phyloP scores from a whole-genome alignment of 139 green algal genomes.

The Coelastrella sp. region DNA sequence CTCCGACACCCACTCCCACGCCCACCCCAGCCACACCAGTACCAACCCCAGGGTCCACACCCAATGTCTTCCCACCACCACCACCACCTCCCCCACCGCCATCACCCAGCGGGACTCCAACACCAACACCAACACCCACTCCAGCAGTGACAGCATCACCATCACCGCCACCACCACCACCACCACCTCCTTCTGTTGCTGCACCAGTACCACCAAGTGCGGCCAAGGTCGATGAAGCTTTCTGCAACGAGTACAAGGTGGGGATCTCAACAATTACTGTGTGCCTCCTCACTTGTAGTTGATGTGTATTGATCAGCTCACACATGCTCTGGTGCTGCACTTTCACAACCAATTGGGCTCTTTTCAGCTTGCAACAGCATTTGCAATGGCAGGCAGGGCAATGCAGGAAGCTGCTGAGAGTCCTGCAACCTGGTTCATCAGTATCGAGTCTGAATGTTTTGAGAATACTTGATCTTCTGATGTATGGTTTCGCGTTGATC shows the following conservation, averaged over 20 bases:
- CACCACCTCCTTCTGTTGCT: background rate
- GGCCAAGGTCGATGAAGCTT: background rate
- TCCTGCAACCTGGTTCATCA: background rate
- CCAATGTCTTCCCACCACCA: background rate
- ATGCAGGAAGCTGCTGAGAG: too few relatives aligned
- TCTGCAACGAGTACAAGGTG: slow-evolving; percentile 11
- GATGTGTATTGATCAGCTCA: background rate
- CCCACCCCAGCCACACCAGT: too few relatives aligned
- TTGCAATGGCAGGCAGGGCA: too few relatives aligned
- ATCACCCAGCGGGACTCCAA: background rate
- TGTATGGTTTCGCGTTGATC: background rate
- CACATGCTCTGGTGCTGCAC: too few relatives aligned
- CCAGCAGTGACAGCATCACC: background rate
- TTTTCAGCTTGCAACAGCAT: too few relatives aligned
- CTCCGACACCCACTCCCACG: too few relatives aligned
- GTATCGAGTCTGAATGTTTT: background rate
- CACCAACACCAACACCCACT: slow-evolving; percentile 11
- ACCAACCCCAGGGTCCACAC: too few relatives aligned
- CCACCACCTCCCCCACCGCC: background rate
- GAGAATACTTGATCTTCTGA: background rate
- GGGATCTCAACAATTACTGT: background rate
- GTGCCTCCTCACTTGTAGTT: background rate
- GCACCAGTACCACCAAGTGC: background rate
- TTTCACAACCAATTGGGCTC: too few relatives aligned
- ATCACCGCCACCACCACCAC: background rate